phyloP scores from a whole-genome alignment of 805 yeast genomes.

The Lipomyces orientalis region DNA sequence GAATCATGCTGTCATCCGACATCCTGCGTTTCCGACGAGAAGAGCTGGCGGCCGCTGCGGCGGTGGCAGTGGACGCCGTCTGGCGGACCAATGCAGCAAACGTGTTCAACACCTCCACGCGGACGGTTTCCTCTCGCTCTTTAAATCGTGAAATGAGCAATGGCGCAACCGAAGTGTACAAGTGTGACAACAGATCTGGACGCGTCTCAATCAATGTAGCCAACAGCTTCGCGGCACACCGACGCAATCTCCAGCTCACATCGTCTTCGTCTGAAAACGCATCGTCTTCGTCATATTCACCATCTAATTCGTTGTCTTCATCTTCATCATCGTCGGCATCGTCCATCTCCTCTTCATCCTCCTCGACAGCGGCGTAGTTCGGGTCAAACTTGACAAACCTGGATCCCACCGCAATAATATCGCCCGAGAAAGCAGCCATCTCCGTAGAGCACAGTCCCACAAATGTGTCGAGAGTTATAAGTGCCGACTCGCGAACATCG shows the following conservation, averaged over 20 bases:
- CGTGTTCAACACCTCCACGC: conserved; percentile 56
- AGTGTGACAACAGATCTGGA: conserved; percentile 47
- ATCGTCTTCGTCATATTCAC: conserved; percentile 53
- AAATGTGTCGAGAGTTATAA: conserved; percentile 51
- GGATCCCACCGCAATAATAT: conserved; percentile 44
- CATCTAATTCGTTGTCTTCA: conserved; percentile 49
- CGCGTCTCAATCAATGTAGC: conserved; percentile 48
- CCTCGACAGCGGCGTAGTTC: conserved; percentile 44
- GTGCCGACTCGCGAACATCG: conserved; percentile 58
- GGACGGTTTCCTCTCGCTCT: conserved; percentile 53
- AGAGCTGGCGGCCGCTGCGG: conserved; percentile 36
- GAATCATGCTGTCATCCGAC: conserved; percentile 25
- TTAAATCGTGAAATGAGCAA: conserved; percentile 51
- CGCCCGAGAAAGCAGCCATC: conserved; percentile 41
- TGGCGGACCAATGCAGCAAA: conserved; percentile 49
- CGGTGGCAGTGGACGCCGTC: conserved; percentile 15
- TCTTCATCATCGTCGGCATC: conserved; percentile 44
- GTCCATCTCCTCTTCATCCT: conserved; percentile 21
- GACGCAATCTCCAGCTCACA: conserved; percentile 67
- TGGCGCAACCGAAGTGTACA: conserved; percentile 45
- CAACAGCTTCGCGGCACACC: conserved; percentile 55
- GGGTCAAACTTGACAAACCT: conserved; percentile 55
- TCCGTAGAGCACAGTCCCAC: conserved; percentile 50
- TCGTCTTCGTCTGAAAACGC: conserved; percentile 54
- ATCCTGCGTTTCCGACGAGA: conserved; percentile 32